Conservation (phyloP, 345 rosid genomes). For the Pugionium cornutum region DNA sequence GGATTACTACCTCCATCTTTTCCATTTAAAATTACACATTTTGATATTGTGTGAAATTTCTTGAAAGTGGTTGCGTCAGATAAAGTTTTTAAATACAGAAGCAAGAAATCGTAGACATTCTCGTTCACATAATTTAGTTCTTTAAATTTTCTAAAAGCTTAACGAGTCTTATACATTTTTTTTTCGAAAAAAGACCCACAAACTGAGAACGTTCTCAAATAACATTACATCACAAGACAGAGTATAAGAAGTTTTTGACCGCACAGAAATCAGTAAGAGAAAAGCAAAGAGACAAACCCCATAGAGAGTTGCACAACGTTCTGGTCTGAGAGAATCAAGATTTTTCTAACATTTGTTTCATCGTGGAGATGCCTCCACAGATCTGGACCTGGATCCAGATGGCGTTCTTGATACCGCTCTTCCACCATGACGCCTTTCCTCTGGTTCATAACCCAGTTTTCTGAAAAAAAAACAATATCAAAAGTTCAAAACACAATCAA, state of each 20-base stretch:
- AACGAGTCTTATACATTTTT: slow-evolving; percentile 10
- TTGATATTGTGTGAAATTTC: too few species aligned
- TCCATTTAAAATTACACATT: neutral
- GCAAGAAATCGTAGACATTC: slow-evolving; percentile 18
- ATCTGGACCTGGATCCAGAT: slow-evolving; percentile 74
- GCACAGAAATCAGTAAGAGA: neutral
- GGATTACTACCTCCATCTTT: slow-evolving; percentile 51
- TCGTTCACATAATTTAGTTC: neutral
- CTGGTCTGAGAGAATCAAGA: slow-evolving; percentile 1
- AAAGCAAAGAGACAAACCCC: slow-evolving; percentile 5
- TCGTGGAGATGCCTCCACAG: slow-evolving; percentile 60
- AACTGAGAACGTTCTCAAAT: neutral
- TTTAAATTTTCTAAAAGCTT: slow-evolving; percentile 7
- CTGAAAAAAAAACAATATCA: slow-evolving; percentile 37
- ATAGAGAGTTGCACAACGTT: slow-evolving; percentile 8
- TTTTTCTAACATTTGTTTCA: slow-evolving; percentile 13
- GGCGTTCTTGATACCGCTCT: slow-evolving; percentile 62
- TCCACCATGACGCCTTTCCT: slow-evolving; percentile 45
- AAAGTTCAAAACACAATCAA: slow-evolving; percentile 1
- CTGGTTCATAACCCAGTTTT: slow-evolving; percentile 49
- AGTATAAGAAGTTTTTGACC: neutral
- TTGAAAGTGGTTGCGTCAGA: slow-evolving; percentile 3
- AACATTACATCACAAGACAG: slow-evolving; percentile 24
- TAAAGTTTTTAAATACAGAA: slow-evolving; percentile 22
- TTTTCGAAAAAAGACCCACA: neutral